phyloP scores from a whole-genome alignment of 129 eudicot species.

The Saposhnikovia divaricata region DNA sequence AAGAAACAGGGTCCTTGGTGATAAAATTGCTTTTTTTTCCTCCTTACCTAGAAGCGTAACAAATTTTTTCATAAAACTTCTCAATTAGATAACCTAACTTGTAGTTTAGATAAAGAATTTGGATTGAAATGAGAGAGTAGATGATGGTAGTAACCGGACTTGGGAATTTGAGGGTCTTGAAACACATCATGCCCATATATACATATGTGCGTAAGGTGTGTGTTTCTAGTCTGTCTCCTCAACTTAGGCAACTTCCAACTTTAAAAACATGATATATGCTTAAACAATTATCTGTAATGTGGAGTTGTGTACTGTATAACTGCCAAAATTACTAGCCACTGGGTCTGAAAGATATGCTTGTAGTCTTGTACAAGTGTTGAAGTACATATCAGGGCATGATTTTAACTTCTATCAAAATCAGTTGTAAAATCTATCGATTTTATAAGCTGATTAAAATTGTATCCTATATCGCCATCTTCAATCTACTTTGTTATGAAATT shows the following conservation, averaged over 20 bases:
- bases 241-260: background rate
- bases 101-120: background rate
- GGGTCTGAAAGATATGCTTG: background rate
- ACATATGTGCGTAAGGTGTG: background rate
- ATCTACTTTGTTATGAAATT: background rate
- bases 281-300: background rate
- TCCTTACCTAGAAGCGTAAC: background rate
- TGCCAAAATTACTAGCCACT: background rate
- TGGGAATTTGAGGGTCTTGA: background rate
- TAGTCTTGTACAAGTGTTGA: background rate
- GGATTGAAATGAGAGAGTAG: background rate
- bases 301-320: background rate
- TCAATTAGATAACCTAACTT: background rate
- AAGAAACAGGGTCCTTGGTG: background rate
- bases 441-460: conserved; percentile 5
- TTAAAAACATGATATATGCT: background rate
- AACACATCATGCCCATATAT: background rate
- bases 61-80: background rate
- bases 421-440: background rate
- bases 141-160: background rate
- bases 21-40: background rate
- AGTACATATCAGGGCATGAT: background rate
- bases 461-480: conserved; percentile 5
- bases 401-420: background rate
- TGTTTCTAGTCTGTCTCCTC: background rate